Evolutionary conservation across 148 eudicot genomes (phyloP).

Genomic region (Arctostaphylos glauca): DNA sequence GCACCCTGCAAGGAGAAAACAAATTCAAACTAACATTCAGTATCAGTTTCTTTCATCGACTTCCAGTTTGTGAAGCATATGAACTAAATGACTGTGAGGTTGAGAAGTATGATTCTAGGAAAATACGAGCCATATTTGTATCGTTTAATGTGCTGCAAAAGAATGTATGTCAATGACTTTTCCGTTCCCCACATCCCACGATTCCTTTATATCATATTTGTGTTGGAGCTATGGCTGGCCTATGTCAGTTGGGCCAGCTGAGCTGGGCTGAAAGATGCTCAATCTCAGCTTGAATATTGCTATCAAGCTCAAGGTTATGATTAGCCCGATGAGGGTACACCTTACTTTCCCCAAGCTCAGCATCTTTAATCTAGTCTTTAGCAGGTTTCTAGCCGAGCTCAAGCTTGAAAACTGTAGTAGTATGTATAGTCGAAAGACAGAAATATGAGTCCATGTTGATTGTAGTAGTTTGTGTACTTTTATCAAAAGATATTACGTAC

Average conservation of each 20-base stretch:
- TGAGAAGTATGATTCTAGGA: too few species aligned
- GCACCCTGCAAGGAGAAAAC: constrained; percentile 33
- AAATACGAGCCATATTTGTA: neutral
- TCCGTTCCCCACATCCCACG: neutral
- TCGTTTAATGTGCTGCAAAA: neutral
- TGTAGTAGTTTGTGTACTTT: neutral
- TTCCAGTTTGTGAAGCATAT: too few species aligned
- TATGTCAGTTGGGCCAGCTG: neutral
- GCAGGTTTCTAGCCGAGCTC: neutral
- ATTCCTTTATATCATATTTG: neutral
- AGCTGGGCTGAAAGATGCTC: neutral
- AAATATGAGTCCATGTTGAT: neutral
- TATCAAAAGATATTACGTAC: neutral
- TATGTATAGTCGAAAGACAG: neutral
- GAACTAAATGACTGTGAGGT: too few species aligned
- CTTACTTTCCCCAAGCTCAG: neutral
- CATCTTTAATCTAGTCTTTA: neutral
- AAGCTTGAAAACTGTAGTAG: neutral
- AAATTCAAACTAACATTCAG: constrained; percentile 12
- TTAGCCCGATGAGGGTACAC: neutral
- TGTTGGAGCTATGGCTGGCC: neutral
- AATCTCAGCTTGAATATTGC: neutral
- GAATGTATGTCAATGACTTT: neutral
- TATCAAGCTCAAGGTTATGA: neutral
- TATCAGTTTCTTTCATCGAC: neutral